Conservation (phyloP, 192 early-diverging fungal genomes). For the Coemansia sp. region DNA sequence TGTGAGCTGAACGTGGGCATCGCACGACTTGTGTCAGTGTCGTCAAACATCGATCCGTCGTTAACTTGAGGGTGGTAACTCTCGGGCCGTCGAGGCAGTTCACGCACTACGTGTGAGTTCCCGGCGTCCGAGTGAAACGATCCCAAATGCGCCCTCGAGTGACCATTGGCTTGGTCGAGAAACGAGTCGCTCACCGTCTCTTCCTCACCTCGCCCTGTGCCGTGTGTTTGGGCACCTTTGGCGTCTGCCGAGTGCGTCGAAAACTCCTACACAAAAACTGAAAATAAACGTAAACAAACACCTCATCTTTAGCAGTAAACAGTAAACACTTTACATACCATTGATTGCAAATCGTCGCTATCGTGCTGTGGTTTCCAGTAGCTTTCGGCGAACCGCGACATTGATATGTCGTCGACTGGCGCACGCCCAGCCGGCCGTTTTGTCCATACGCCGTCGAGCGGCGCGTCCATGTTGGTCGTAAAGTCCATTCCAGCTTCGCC, state of each 20-base stretch:
- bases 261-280: constrained; percentile 25
- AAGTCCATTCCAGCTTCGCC: constrained; percentile 41
- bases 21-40: not conserved
- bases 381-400: constrained; percentile 34
- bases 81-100: constrained; percentile 20
- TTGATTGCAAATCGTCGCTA: constrained; percentile 34
- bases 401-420: constrained; percentile 21
- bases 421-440: not conserved
- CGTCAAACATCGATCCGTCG: not conserved
- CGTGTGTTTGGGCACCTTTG: not conserved
- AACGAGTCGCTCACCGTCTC: constrained; percentile 4
- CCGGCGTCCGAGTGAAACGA: constrained; percentile 30
- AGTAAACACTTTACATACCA: constrained; percentile 20
- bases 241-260: constrained; percentile 25
- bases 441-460: constrained; percentile 31
- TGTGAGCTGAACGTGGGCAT: constrained; percentile 36
- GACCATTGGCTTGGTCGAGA: not conserved
- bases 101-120: not conserved
- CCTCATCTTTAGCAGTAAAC: not conserved
- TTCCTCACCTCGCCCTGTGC: not conserved
- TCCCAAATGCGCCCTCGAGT: not conserved
- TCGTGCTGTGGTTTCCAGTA: constrained; percentile 25
- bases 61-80: constrained; percentile 24
- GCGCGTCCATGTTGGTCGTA: constrained; percentile 28
- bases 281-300: constrained; percentile 7